Conservation (phyloP, 345 rosid species). For the Excoecaria cochinchinensis region DNA sequence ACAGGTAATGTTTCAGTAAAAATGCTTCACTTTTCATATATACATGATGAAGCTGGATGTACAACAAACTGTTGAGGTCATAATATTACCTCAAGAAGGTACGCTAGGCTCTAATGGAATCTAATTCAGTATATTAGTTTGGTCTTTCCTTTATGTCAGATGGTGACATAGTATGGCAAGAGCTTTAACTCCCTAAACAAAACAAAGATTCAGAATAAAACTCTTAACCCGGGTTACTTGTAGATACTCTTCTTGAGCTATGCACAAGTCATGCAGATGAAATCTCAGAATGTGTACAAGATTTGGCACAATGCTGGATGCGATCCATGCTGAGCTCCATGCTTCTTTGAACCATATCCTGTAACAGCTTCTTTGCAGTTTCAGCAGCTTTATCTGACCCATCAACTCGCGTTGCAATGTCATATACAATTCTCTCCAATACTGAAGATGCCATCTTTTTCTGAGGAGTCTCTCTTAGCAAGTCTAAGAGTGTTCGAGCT, state of each 20-base stretch:
- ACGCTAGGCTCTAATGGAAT: constrained; percentile 19
- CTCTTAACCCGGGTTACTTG: constrained; percentile 11
- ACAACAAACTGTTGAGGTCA: constrained; percentile 31
- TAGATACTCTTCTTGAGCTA: constrained; percentile 4
- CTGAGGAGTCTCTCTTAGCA: constrained; percentile 60
- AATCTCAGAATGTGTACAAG: constrained; percentile 38
- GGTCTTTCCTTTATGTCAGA: constrained; percentile 18
- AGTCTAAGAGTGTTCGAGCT: constrained; percentile 60
- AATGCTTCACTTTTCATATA: constrained; percentile 25
- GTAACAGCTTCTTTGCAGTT: constrained; percentile 64
- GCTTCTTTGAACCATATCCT: constrained; percentile 73
- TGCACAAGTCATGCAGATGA: constrained; percentile 24
- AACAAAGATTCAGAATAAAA: constrained; percentile 25
- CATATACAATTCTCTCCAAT: constrained; percentile 57
- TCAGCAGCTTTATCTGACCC: constrained; percentile 66
- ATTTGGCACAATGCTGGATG: constrained; percentile 39
- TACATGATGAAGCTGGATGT: constrained; percentile 34
- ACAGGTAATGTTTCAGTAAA: constrained; percentile 18
- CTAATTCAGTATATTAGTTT: constrained; percentile 18
- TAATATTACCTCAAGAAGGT: constrained; percentile 25
- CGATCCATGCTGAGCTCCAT: constrained; percentile 58
- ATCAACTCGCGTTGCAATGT: constrained; percentile 57
- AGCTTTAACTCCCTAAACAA: constrained; percentile 22
- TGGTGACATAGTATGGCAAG: constrained; percentile 15
- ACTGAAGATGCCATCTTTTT: constrained; percentile 58